Conservation (phyloP, 148 eudicot species). For the Drosera capensis region DNA sequence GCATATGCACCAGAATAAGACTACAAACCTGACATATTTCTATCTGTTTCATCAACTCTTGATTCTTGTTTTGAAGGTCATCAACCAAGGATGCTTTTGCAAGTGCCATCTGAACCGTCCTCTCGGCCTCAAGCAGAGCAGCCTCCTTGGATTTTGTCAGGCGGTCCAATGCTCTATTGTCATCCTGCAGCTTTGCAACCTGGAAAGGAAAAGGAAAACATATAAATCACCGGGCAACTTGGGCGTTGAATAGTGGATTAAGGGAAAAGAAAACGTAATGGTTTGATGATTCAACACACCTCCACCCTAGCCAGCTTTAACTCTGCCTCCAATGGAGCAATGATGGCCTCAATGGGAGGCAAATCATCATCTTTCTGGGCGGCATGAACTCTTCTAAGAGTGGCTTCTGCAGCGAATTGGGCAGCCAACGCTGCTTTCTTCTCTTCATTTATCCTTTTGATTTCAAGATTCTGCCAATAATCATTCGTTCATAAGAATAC, state of each 20-base stretch:
- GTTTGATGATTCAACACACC: conserved; percentile 21
- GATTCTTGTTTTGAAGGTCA: conserved; percentile 88
- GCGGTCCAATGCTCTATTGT: conserved; percentile 84
- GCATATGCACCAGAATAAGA: background rate
- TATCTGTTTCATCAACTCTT: conserved; percentile 81
- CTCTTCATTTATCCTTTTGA: conserved; percentile 75
- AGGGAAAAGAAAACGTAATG: background rate
- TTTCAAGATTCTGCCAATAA: conserved; percentile 65
- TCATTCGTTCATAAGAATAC: conserved; percentile 4
- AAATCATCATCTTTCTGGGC: conserved; percentile 91
- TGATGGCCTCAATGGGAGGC: conserved; percentile 96
- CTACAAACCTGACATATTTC: conserved; percentile 87
- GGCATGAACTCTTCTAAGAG: conserved; percentile 94
- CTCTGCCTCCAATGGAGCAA: conserved; percentile 94
- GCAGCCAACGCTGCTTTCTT: conserved; percentile 81
- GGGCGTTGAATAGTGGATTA: background rate
- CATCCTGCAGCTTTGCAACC: conserved; percentile 85
- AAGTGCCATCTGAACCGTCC: conserved; percentile 61
- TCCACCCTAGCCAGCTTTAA: conserved; percentile 64
- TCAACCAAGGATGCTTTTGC: conserved; percentile 90
- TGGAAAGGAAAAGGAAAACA: conserved; percentile 13
- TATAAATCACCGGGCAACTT: conserved; percentile 4
- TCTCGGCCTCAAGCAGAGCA: conserved; percentile 88
- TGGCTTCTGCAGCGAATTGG: conserved; percentile 98
- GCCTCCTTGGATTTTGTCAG: conserved; percentile 94